Percentiles rank a stretch among this genome's conserved stretches.
Conservation (phyloP, 2,329 filamentous ascomycete genomes). For the Macrophomina tecta region DNA sequence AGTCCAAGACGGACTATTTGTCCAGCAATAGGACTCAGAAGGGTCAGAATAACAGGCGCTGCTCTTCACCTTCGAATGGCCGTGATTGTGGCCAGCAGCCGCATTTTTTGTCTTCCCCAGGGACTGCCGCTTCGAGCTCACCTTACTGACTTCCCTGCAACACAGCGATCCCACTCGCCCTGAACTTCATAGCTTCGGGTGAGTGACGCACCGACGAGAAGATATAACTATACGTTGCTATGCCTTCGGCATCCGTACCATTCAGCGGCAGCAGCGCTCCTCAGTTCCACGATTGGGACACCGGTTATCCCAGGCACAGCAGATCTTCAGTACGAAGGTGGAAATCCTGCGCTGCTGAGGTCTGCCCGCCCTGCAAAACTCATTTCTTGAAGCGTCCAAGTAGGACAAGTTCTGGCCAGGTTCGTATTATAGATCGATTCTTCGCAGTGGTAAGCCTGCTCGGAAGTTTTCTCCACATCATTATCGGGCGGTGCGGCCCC, state of each 20-base stretch:
- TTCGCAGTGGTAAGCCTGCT: constrained; percentile 18
- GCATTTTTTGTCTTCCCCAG: not conserved
- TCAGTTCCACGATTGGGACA: not conserved
- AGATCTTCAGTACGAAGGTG: not conserved
- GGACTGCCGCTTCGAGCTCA: not conserved
- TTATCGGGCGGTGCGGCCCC: not conserved
- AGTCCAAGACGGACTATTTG: constrained; percentile 74
- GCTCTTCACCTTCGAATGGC: not conserved
- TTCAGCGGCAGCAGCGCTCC: constrained; percentile 21
- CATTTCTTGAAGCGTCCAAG: constrained; percentile 1
- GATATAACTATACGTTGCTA: constrained; percentile 1
- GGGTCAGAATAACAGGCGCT: constrained; percentile 62
- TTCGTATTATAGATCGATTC: constrained; percentile 29
- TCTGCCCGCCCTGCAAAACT: not conserved
- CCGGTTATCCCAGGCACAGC: not conserved
- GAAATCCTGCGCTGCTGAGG: not conserved
- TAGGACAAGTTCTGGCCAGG: constrained; percentile 14
- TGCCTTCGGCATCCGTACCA: constrained; percentile 3
- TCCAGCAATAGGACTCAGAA: constrained; percentile 82
- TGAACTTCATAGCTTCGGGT: constrained; percentile 93
- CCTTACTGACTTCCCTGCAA: not conserved
- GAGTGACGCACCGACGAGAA: constrained; percentile 59
- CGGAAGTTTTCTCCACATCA: not conserved
- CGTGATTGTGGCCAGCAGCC: not conserved
- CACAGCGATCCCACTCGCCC: constrained; percentile 76